Base-by-base conservation (phyloP, 495 filamentous ascomycete species). In the Staphylotrichum longicolle region DNA sequence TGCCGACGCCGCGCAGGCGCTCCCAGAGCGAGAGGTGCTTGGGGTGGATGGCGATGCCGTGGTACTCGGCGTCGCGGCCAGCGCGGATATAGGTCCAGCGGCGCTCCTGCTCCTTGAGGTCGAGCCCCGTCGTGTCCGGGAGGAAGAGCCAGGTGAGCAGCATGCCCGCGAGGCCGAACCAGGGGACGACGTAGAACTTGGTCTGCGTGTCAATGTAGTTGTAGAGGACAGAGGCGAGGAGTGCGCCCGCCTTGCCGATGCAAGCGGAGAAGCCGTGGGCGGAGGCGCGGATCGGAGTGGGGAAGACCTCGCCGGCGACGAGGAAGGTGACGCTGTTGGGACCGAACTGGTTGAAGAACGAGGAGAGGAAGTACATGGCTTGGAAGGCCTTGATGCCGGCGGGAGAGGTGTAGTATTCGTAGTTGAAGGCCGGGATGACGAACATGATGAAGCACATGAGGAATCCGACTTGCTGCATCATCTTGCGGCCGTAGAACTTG, bases 271-370 rank as follows among this genome's bases (percentile, higher is more conserved):
- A 85, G 63, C 91, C 92, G 79, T 96, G 92, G 49, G 92, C 91
- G 41, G 91, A 91, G 54, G 91, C 91, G 66, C 92, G 90, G 62
- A 96, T 87, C 5, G 90, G 88, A 0, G 91, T 95, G 2, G 92
- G 92, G 80, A 86, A 96, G 10, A 93, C 89, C 72, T 96, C 92
- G 34, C 90, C 92, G 34, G 92, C 91, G 27, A 93, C 90, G 60
- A 96, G 80, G 87, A 96, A 96, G 54, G 91, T 93, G 58, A 95
- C 90, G 57, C 83, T 85, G 81, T 96, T 96, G 74, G 92, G 91
- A 7, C 92, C 91, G 68, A 96, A 96, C 73, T 96, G 92, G 80
- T 94, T 95, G 86, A 96, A 96, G 81, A 96, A 96, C 44, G 88
- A 91, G 49, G 88, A 89, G 51, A 94, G 73, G 80, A 93, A 96